Conservation (phyloP, 331 rosid species). For the Rhamnella rubrinervis region DNA sequence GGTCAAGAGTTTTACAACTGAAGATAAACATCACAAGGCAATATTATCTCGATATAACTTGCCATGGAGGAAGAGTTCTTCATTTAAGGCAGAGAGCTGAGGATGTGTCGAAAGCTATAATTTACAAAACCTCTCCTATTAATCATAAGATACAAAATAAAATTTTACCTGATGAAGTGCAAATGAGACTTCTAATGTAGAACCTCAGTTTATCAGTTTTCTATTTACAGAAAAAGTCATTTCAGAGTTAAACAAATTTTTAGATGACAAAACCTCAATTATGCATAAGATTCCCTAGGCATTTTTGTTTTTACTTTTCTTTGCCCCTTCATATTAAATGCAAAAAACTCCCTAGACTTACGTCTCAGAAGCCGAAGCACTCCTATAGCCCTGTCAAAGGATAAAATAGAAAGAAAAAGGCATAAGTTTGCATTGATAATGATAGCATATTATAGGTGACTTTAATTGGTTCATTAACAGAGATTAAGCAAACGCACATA, state of each 20-base stretch:
- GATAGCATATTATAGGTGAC: neutral
- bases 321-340: neutral
- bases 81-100: too few species aligned
- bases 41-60: neutral
- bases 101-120: too few species aligned
- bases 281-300: neutral
- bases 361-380: slow-evolving; percentile 81
- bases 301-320: neutral
- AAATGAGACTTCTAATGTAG: neutral
- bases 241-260: neutral
- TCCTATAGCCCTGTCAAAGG: slow-evolving; percentile 82
- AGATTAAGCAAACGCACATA: neutral
- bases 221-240: neutral
- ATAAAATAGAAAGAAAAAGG: slow-evolving; percentile 15
- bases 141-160: neutral
- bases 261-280: neutral
- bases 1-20: neutral
- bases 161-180: neutral
- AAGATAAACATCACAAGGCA: neutral
- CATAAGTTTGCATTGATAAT: neutral
- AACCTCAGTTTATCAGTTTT: neutral
- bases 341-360: slow-evolving; percentile 49
- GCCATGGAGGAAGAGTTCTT: too few species aligned
- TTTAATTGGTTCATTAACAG: neutral
- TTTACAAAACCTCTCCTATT: neutral